A percentile compares a stretch with the other conserved stretches of the same genome.
These are phyloP conservation scores for Phytopythium montanum DNA, from an alignment of 352 stramenopile species.

Conservation along the genomic window DNA sequence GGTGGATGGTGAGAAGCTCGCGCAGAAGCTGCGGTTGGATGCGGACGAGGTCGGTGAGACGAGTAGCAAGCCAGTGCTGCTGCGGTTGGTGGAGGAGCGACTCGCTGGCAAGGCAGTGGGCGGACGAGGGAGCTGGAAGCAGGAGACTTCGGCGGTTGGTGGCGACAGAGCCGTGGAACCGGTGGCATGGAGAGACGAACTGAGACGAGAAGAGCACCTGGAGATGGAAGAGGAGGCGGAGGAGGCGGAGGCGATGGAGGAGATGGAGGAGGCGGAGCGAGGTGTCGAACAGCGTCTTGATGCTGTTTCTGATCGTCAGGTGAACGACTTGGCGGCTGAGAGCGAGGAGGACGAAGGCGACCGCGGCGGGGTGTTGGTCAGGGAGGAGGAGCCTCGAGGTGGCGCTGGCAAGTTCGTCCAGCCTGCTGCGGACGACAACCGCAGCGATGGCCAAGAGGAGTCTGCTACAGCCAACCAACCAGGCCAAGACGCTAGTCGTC, in stretches of 20 bases:
- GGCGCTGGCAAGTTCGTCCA: neutral
- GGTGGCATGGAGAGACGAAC: no score
- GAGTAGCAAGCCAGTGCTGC: constrained; percentile 18
- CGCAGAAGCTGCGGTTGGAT: constrained; percentile 18
- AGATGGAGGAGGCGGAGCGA: neutral
- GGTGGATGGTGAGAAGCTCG: constrained; percentile 5
- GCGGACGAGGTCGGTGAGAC: neutral
- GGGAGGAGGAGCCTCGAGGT: neutral
- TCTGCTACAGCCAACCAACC: neutral
- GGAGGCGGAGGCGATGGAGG: constrained; percentile 8
- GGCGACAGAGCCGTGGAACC: neutral
- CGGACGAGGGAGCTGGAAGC: neutral
- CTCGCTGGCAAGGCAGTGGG: neutral
- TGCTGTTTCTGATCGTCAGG: neutral
- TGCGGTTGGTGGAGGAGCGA: constrained; percentile 24
- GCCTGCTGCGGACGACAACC: neutral
- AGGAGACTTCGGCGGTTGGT: neutral
- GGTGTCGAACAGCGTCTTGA: neutral
- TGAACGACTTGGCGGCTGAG: constrained; percentile 3
- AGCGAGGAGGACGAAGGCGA: constrained; percentile 7
- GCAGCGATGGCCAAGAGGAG: neutral
- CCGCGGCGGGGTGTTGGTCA: neutral
- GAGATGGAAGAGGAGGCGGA: constrained; percentile 10
- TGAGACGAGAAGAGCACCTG: constrained; percentile 5
- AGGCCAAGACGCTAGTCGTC: neutral